These are phyloP conservation scores for Scleromitrula shiraiana DNA, from an alignment of 2,329 filamentous ascomycete species.

Conservation along the genomic window DNA sequence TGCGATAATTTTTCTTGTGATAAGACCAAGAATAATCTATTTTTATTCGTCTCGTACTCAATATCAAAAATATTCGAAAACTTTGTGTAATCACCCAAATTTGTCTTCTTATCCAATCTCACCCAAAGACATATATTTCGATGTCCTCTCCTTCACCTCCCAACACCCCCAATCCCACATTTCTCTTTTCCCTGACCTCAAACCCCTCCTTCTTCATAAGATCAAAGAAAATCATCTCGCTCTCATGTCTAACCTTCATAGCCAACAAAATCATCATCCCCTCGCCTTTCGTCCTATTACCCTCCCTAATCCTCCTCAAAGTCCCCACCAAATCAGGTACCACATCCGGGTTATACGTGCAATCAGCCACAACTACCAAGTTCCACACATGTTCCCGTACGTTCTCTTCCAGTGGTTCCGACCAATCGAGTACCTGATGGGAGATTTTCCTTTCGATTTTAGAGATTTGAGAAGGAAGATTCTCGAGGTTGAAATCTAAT, in stretches of 20 bases:
- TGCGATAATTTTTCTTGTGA: too few species aligned
- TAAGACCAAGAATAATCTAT: too few species aligned
- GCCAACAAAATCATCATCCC: slow-evolving; percentile 42
- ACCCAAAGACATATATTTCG: slow-evolving; percentile 25
- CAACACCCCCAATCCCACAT: slow-evolving; percentile 18
- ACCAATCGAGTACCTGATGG: slow-evolving; percentile 53
- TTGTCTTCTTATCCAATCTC: too few species aligned
- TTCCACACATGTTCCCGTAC: slow-evolving; percentile 36
- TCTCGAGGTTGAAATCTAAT: slow-evolving; percentile 40
- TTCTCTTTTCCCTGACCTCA: slow-evolving; percentile 14
- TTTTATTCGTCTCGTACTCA: too few species aligned
- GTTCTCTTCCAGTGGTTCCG: slow-evolving; percentile 36
- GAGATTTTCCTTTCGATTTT: too few species aligned
- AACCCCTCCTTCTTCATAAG: slow-evolving; percentile 38
- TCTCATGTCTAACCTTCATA: slow-evolving; percentile 60
- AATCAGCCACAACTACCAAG: slow-evolving; percentile 59
- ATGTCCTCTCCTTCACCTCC: slow-evolving; percentile 24
- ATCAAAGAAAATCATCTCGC: slow-evolving; percentile 58
- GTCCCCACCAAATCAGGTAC: slow-evolving; percentile 54
- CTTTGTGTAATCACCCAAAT: too few species aligned
- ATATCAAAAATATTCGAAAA: too few species aligned
- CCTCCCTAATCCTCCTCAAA: slow-evolving; percentile 31
- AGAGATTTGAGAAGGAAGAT: not conserved
- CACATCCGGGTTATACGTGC: slow-evolving; percentile 65
- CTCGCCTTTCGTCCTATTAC: too few species aligned